Evolutionary conservation across 2,329 filamentous ascomycete species (phyloP), one percentile per base, ranked within the genome.

Genomic region (Aureobasidium pullulans): DNA sequence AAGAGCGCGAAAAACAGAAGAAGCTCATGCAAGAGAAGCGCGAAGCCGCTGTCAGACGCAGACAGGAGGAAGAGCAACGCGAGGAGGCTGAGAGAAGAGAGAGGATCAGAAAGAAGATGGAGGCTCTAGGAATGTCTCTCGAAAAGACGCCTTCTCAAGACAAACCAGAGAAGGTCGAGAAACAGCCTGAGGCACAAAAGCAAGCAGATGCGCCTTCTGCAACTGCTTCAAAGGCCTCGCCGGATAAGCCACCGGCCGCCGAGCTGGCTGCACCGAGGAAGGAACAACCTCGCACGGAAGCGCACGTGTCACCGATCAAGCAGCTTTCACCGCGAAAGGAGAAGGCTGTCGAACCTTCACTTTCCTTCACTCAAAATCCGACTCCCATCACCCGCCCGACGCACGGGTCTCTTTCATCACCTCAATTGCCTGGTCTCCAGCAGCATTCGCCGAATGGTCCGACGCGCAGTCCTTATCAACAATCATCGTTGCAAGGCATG

Each of bases 31-130:
- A 81, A 39, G 85, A 89, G 66, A 83, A 83, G 40, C 79, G 85
- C 6, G 87, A 91, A 66, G 84, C 84, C 56, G 87, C 87, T 19
- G 84, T 86, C 67, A 85, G 87, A 67, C 80, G 86, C 60, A 75
- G 61, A 54, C 63, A 84, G 61, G 86, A 88, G 60, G 82, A 90
- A 70, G 85, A 87, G 66, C 85, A 81, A 19, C 81, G 79, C n/a
- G 86, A 89, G 66, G 87, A 90, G 67, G 86, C 84, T n/a, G 88
- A 83, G 16, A 82, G 80, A 61, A 81, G 83, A 66, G 87, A 89
- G 68, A 82, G 88, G 28, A 84, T 92, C 62, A 82, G 84, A 49
- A 80, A 86, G 68, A 90, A 89, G 71, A 74, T 92, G 48, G 87
- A 87, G 65, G 83, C 84, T 8, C 75, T 92, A 68, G 87, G 86